Percentiles rank a stretch among this genome's conserved stretches.
These are phyloP conservation scores for Mycena rosella DNA, from an alignment of 768 basidiomycete species.

Conservation along the genomic window DNA sequence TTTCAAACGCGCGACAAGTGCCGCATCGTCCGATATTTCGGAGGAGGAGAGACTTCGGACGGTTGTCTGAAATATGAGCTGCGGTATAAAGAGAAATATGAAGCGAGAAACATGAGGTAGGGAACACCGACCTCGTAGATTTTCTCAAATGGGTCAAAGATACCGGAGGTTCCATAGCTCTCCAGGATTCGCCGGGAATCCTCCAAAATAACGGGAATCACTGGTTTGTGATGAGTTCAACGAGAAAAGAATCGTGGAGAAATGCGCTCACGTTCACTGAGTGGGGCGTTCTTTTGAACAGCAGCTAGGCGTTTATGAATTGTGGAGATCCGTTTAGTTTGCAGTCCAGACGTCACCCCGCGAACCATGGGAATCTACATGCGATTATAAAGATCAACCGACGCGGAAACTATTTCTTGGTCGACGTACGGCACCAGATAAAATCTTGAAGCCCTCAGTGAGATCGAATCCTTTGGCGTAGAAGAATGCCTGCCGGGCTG, in stretches of 20 bases:
- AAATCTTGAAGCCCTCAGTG: slow-evolving; percentile 82
- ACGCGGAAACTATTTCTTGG: slow-evolving; percentile 29
- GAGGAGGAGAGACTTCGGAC: slow-evolving; percentile 74
- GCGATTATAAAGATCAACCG: slow-evolving; percentile 35
- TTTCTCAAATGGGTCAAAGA: slow-evolving; percentile 78
- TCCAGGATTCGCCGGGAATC: slow-evolving; percentile 74
- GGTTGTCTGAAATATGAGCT: slow-evolving; percentile 82
- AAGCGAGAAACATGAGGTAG: slow-evolving; percentile 10
- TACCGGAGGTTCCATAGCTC: slow-evolving; percentile 74
- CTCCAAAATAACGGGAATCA: slow-evolving; percentile 73
- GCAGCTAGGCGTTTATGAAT: slow-evolving; percentile 80
- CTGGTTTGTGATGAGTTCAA: slow-evolving; percentile 51
- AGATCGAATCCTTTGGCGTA: slow-evolving; percentile 78
- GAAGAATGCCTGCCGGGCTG: slow-evolving; percentile 77
- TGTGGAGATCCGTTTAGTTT: slow-evolving; percentile 68
- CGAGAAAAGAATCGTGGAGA: slow-evolving; percentile 22
- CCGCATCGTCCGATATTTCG: slow-evolving; percentile 78
- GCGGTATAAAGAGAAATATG: slow-evolving; percentile 27
- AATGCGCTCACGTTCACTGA: slow-evolving; percentile 66
- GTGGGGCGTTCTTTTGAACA: slow-evolving; percentile 71
- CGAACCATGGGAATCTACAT: slow-evolving; percentile 79
- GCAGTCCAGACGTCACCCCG: slow-evolving; percentile 80
- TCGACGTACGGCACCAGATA: slow-evolving; percentile 79
- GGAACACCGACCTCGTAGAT: slow-evolving; percentile 69
- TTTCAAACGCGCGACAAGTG: slow-evolving; percentile 71